Base-by-base conservation (phyloP, 495 filamentous ascomycete species). In the Cryomyces minteri region DNA sequence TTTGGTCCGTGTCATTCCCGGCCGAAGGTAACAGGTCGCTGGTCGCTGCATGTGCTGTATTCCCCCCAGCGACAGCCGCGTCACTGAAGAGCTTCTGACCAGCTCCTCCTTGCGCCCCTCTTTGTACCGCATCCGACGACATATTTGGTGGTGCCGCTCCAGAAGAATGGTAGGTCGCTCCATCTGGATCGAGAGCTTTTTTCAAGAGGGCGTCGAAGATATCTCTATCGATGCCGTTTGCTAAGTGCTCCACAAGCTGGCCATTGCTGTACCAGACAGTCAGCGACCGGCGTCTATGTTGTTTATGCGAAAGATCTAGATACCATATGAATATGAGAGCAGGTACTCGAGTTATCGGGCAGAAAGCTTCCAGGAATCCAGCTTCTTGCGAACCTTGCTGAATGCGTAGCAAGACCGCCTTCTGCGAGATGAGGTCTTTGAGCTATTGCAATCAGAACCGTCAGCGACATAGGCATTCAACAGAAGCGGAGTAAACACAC, bases 321-420 rank as follows among this genome's bases (percentile, higher is more conserved):
- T 60, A 83, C 80, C 71, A 69, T 46, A 95, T 86, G 5, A 93
- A 61, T 8, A 94, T 69, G 1, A 92, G 59, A 5, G 82, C 77
- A 0, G 88, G 90, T 39, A 76, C 76, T 43, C 72, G 73, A 2
- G 71, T 66, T 6, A 94, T 61, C 0, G 83, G 82, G 53, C 80
- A 93, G 54, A 94, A 79, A 4, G 83, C 82, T 4, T 79, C 69
- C 5, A 96, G 66, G 51, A 81, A 90, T 3, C 72, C 74, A 10
- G 84, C 85, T 63, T 94, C 88, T 46, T 77, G 68, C 10, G 77
- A 85, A 8, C 76, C 81, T 14, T 77, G 72, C 25, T 62, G 60
- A 9, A 95, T 67, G 43, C 77, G 72, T 28, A 95, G 67, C 12
- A 78, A 52, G 18, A 96, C 67, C 9, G 82, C 70, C 44, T 73